Conservation (phyloP, 495 filamentous ascomycete species). For the Aspergillus baeticus region DNA sequence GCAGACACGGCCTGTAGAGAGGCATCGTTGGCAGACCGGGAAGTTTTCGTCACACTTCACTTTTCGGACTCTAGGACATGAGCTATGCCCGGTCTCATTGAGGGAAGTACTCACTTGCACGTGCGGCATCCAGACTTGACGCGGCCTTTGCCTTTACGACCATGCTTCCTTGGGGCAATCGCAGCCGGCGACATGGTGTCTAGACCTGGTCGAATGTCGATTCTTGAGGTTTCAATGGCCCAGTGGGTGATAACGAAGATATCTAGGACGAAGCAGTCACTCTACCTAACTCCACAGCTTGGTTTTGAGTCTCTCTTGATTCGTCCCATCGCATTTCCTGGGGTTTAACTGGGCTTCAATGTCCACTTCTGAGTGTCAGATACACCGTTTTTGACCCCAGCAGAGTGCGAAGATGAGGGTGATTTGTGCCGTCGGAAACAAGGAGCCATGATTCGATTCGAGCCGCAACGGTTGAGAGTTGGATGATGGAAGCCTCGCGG, state of each 20-base stretch:
- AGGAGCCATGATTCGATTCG: background rate
- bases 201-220: background rate
- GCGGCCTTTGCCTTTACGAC: background rate
- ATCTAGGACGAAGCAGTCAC: no score
- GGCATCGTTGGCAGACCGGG: constrained; percentile 53
- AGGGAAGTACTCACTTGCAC: constrained; percentile 9
- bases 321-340: background rate
- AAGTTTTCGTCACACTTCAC: constrained; percentile 60
- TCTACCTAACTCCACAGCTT: no score
- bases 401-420: background rate
- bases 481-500: background rate
- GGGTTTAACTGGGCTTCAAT: background rate
- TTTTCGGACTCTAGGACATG: constrained; percentile 31
- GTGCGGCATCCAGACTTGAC: constrained; percentile 17
- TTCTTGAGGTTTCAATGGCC: background rate
- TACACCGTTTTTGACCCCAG: background rate
- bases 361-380: background rate
- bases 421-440: background rate
- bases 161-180: background rate
- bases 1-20: constrained; percentile 55
- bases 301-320: constrained; percentile 13
- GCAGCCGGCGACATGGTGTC: background rate
- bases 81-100: background rate
- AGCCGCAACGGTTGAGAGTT: background rate
- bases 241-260: no score